phyloP scores from a whole-genome alignment of 768 basidiomycete species.

The Leccinellum luteum region DNA sequence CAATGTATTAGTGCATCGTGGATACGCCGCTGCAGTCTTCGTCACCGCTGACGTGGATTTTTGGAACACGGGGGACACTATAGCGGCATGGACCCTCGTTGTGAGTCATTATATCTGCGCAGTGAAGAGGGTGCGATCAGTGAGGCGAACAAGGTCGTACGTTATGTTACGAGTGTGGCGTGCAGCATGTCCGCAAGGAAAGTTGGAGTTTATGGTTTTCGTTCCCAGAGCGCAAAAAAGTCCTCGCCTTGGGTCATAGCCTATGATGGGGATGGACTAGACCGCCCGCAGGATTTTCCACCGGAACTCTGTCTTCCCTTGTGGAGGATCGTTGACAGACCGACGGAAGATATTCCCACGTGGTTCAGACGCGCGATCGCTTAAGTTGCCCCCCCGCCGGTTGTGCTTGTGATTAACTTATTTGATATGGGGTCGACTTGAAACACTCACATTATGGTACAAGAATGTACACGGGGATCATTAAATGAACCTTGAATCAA shows the following conservation, averaged over 20 bases:
- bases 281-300: background rate
- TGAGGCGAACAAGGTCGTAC: background rate
- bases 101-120: background rate
- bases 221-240: background rate
- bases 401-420: background rate
- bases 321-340: background rate
- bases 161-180: background rate
- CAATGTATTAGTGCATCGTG: background rate
- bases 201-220: background rate
- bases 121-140: background rate
- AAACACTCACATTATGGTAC: background rate
- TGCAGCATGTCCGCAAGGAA: background rate
- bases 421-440: background rate
- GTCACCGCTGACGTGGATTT: background rate
- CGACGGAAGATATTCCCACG: background rate
- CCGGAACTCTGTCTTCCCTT: background rate
- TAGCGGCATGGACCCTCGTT: background rate
- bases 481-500: background rate
- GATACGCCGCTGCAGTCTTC: background rate
- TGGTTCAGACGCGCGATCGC: background rate
- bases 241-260: background rate
- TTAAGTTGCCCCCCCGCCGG: background rate
- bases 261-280: background rate
- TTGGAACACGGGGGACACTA: background rate
- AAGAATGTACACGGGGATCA: background rate